Base-by-base conservation (phyloP, 2,329 filamentous ascomycete species). In the Plectosphaerella plurivora region DNA sequence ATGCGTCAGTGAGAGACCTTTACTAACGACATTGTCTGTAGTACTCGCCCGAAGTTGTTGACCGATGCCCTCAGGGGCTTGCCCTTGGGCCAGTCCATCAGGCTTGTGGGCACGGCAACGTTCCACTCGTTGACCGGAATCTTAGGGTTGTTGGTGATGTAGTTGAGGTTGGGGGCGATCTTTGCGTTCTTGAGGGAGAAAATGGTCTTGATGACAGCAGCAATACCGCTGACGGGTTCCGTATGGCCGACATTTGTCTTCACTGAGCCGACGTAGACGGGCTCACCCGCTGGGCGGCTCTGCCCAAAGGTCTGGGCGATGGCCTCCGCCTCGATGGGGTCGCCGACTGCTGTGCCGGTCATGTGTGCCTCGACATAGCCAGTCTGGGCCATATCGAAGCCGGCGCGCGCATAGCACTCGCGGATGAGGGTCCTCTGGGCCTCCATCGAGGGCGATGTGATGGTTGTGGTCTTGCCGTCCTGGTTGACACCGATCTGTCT, bases 291-390 rank as follows among this genome's bases (percentile, higher is more conserved):
- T 9, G 70, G 68, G 10, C 73, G 68, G 4, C 68, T 67, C 15
- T 61, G 52, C 0, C 59, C 61, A 48, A 73, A 73, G 0, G 67
- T 59, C 0, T 52, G 53, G 1, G 57, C 60, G 5, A 77, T 63
- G 1, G 71, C 70, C 0, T 51, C 51, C 1, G 68, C 63, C 50
- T 77, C 75, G 7, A 70, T 60, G 0, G 45, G 78, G 54, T 84
- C 81, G 2, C 81, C 81, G 2, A 75, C 73, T 39, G 69, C 69
- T 16, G 81, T 84, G 7, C 79, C 80, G 0, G 80, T 82, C 8
- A 79, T 79, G 6, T 80, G 76, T 6, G 71, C 70, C 55, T 80
- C 75, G 36, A 73, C 58, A 49, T 65, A 73, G 4, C 62, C 64
- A 16, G 59, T 61, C 1, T 51, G 48, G 11, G 62, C 62, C 22